Percentiles rank a stretch among this genome's conserved stretches.
These are phyloP conservation scores for Lactarius vividus DNA, from an alignment of 768 basidiomycete species.

Conservation along the genomic window DNA sequence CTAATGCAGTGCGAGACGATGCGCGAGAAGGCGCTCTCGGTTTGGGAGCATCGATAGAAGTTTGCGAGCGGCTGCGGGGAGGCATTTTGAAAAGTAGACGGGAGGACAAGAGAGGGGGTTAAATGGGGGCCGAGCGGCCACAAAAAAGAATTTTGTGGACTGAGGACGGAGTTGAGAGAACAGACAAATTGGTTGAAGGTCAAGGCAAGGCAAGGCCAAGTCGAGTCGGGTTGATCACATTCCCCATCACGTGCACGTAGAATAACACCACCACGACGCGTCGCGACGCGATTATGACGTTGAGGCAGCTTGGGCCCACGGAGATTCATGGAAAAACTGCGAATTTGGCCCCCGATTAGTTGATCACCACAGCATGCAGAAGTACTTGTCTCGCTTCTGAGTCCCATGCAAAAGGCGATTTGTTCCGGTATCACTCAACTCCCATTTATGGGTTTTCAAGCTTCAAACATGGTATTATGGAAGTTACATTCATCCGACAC, in stretches of 20 bases:
- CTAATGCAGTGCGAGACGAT: constrained; percentile 17
- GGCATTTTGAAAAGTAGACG: constrained; percentile 15
- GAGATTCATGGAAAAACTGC: no score
- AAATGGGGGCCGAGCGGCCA: not conserved
- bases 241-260: constrained; percentile 9
- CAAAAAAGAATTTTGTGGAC: not conserved
- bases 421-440: not conserved
- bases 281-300: constrained; percentile 13
- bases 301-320: not conserved
- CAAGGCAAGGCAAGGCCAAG: not conserved
- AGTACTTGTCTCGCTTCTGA: not conserved
- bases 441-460: not conserved
- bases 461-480: no score
- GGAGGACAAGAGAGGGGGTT: not conserved
- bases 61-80: constrained; percentile 23
- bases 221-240: not conserved
- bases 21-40: constrained; percentile 21
- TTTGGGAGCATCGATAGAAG: constrained; percentile 14
- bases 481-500: no score
- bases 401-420: not conserved
- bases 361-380: not conserved
- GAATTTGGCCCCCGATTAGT: not conserved
- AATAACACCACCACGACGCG: constrained; percentile 17
- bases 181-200: not conserved
- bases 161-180: not conserved